Conservation (phyloP, 768 basidiomycete genomes). For the Punctularia strigosozonata region DNA sequence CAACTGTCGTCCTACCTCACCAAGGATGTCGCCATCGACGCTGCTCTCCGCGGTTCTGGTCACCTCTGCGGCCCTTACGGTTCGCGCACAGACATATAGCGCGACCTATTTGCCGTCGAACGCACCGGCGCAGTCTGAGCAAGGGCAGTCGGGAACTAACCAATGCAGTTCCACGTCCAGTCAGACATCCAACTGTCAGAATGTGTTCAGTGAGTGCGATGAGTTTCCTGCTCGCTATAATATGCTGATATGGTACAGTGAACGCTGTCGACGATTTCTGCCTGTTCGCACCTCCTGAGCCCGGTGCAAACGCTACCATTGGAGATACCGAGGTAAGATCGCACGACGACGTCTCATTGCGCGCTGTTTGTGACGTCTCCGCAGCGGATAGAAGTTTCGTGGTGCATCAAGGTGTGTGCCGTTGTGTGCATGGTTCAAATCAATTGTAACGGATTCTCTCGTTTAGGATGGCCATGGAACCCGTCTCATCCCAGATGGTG, state of each 20-base stretch:
- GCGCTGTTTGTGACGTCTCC: too few species aligned
- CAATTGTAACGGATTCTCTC: too few species aligned
- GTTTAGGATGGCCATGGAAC: constrained; percentile 52
- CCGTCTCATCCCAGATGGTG: constrained; percentile 59
- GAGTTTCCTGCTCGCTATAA: background rate
- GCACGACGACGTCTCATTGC: too few species aligned
- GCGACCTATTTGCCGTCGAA: constrained; percentile 4
- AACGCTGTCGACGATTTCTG: constrained; percentile 53
- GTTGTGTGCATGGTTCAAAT: too few species aligned
- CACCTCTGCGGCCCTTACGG: too few species aligned
- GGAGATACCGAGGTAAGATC: constrained; percentile 61
- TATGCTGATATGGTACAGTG: constrained; percentile 20
- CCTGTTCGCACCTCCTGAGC: constrained; percentile 37
- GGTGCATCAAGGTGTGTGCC: constrained; percentile 39
- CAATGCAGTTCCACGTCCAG: constrained; percentile 45
- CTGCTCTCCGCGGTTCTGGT: too few species aligned
- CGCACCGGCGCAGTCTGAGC: constrained; percentile 33
- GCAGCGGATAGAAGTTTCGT: constrained; percentile 41
- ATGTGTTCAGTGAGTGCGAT: constrained; percentile 26
- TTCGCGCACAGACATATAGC: constrained; percentile 3
- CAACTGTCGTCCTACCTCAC: too few species aligned
- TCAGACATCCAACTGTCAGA: constrained; percentile 57
- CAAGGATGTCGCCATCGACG: too few species aligned
- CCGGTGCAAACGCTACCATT: constrained; percentile 38
- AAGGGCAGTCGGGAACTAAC: constrained; percentile 55